phyloP scores from a whole-genome alignment of 1,284 basidiomycete genomes.

The Somion occarium region DNA sequence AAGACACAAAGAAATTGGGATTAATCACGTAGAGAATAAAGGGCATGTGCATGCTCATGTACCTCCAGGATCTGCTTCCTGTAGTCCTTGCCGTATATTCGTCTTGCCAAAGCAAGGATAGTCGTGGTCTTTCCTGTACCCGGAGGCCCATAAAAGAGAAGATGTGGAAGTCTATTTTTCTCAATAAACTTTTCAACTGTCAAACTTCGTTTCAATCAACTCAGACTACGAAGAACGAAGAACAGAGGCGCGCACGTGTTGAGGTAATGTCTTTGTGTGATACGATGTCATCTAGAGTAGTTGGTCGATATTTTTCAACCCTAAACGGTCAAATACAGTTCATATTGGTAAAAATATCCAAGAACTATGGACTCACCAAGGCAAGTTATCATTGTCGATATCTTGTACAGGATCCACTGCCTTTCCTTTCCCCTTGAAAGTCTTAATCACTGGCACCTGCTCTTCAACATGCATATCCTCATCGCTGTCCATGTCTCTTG shows the following conservation, averaged over 20 bases:
- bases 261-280: constrained; percentile 91
- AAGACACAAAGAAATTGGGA: no score
- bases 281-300: constrained; percentile 86
- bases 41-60: no score
- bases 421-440: constrained; percentile 56
- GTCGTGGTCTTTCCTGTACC: constrained; percentile 98
- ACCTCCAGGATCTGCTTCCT: constrained; percentile 94
- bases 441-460: constrained; percentile 32
- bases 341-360: neutral
- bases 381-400: constrained; percentile 59
- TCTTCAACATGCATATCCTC: constrained; percentile 52
- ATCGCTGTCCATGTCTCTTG: constrained; percentile 47
- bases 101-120: constrained; percentile 92
- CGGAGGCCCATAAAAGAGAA: constrained; percentile 97
- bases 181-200: constrained; percentile 94
- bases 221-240: neutral
- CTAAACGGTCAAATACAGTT: constrained; percentile 34
- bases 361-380: constrained; percentile 50
- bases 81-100: constrained; percentile 84
- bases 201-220: constrained; percentile 8
- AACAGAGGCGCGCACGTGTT: constrained; percentile 62
- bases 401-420: constrained; percentile 38
- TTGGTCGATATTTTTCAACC: constrained; percentile 95
- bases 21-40: neutral
- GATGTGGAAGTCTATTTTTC: constrained; percentile 90